phyloP scores from a whole-genome alignment of 257 asterid species.

The Solanum virginianum region DNA sequence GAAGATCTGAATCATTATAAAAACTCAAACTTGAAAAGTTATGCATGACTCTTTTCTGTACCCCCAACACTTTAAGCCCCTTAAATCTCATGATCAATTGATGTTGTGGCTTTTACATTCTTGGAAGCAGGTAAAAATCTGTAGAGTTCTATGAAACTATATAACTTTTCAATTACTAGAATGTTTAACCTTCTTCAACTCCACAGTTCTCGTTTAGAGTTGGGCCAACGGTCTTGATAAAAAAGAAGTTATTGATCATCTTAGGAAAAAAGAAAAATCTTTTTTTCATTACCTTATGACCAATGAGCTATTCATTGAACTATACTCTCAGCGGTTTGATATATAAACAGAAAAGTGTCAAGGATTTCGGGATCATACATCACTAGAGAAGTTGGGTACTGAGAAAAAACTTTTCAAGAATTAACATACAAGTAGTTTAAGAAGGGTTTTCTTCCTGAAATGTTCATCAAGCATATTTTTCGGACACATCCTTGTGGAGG shows the following conservation, averaged over 20 bases:
- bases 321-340: not conserved
- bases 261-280: no score
- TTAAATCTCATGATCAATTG: not conserved
- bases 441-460: not conserved
- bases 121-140: not conserved
- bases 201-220: not conserved
- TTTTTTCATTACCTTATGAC: not conserved
- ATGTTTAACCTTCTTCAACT: not conserved
- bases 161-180: not conserved
- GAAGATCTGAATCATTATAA: conserved; percentile 13
- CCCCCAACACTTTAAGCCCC: not conserved
- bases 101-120: not conserved
- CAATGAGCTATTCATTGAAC: not conserved
- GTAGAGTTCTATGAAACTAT: not conserved
- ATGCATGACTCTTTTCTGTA: not conserved
- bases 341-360: not conserved
- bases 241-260: no score
- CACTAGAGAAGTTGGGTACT: not conserved
- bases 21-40: not conserved
- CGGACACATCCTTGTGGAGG: not conserved
- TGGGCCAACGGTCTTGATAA: not conserved
- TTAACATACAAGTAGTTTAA: not conserved
- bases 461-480: not conserved
- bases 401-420: not conserved
- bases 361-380: not conserved